Evolutionary conservation across 164 flowering plant species (phyloP).

Genomic region (Buxus sempervirens): DNA sequence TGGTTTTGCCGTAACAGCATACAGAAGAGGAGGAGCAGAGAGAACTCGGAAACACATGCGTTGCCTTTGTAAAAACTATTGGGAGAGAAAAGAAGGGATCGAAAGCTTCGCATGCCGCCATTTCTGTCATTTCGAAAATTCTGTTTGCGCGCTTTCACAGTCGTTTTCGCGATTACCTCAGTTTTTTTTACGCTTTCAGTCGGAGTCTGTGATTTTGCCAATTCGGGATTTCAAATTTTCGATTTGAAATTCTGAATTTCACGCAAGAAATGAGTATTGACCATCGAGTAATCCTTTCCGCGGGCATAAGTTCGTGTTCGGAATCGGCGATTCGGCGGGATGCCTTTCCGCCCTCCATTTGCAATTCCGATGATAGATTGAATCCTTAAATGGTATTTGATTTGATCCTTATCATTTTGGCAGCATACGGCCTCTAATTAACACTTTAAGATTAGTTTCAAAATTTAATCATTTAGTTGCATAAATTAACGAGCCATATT

Average conservation of each 20-base stretch:
- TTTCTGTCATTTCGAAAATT: conserved; percentile 2
- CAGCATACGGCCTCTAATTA: too few species aligned
- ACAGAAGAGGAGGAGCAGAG: background rate
- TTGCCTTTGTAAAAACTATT: background rate
- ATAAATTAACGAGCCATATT: too few species aligned
- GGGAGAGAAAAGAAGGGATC: background rate
- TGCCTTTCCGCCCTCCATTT: too few species aligned
- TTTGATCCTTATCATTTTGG: too few species aligned
- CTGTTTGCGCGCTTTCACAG: background rate
- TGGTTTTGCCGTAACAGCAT: background rate
- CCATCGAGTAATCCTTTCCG: too few species aligned
- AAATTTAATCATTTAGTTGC: too few species aligned
- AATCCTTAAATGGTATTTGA: too few species aligned
- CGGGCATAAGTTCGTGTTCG: too few species aligned
- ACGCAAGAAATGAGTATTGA: too few species aligned
- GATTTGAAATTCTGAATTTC: background rate
- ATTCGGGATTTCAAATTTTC: background rate
- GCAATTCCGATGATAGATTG: too few species aligned
- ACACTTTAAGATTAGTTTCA: too few species aligned
- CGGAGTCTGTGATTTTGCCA: background rate
- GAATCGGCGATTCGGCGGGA: too few species aligned
- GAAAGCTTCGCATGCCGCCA: conserved; percentile 1
- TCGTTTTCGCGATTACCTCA: background rate
- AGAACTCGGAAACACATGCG: background rate
- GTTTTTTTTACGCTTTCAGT: background rate